Base-by-base conservation (phyloP, 2,329 filamentous ascomycete species). In the Pestalotiopsis fici region DNA sequence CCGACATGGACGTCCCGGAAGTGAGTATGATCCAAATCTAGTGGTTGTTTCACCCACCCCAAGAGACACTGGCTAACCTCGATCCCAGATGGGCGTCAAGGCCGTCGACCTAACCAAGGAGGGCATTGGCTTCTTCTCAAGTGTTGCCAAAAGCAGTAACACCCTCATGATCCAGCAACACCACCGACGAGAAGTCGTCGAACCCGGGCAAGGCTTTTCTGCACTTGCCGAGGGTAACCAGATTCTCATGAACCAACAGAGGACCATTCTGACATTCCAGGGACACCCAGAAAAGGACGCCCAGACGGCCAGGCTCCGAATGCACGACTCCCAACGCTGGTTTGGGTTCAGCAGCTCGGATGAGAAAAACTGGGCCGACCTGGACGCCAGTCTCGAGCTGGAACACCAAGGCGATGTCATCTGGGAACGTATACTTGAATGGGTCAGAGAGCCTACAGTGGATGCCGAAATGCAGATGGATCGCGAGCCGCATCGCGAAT, bases 271-370 rank as follows among this genome's bases (percentile, higher is more conserved):
- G 50, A 82, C 81, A 0, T 81, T 84, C 56, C 83, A 85, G 68
- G 81, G 81, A 0, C 83, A 84, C 66, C 83, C 82, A 0, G 82
- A 83, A 70, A 80, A 84, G 71, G 79, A 82, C 65, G 74, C 74
- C 6, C 74, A 74, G 43, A 77, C 81, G 21, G 81, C 81, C 3
- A 79, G 77, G 65, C 73, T 78, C 60, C 71, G 82, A 67, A 70
- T 83, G 59, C 69, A 77, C 66, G 77, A 82, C 65, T 70, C 78
- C 1, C 68, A 72, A 39, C 71, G 76, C 4, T 82, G 81, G 79
- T 81, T 77, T 68, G 77, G 78, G 3, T 74, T 78, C 37, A 77
- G 78, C 28, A 69, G 72, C 4, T 64, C 71, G 1, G 76, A 80
- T 21, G 70, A 74, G 28, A 75, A 74, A 61, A 73, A 74, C 12